Evolutionary conservation across 148 eudicot genomes (phyloP).

Genomic region (Spergularia marina): DNA sequence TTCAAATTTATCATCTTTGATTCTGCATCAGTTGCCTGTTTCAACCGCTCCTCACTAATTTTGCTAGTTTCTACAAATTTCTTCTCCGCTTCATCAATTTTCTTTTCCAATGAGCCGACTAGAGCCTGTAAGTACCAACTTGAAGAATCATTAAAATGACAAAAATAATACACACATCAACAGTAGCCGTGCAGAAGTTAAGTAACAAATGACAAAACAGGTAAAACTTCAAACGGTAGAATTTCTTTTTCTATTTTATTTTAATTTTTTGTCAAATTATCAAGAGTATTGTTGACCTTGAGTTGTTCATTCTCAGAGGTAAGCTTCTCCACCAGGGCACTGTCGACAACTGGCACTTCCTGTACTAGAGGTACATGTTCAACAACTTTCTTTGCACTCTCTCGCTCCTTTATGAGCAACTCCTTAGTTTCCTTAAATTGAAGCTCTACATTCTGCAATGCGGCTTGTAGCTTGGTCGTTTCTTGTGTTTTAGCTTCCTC

Average conservation of each 20-base stretch:
- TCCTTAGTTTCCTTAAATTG: conserved; percentile 73
- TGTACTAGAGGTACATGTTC: conserved; percentile 70
- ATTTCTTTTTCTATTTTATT: too few relatives aligned
- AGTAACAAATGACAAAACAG: background rate
- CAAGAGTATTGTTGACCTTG: conserved; percentile 49
- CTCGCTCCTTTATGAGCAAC: conserved; percentile 66
- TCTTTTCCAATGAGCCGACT: conserved; percentile 76
- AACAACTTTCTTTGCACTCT: conserved; percentile 56
- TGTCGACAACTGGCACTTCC: conserved; percentile 85
- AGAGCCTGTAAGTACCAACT: conserved; percentile 48
- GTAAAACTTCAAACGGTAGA: background rate
- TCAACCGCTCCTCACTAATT: conserved; percentile 86
- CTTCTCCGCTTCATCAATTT: conserved; percentile 87
- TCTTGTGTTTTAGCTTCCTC: conserved; percentile 94
- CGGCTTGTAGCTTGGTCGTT: conserved; percentile 65
- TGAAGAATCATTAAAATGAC: background rate
- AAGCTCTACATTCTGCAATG: conserved; percentile 69
- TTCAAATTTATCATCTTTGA: conserved; percentile 73
- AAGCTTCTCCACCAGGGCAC: conserved; percentile 62
- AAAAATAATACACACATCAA: background rate
- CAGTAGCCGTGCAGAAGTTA: background rate
- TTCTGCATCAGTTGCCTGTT: conserved; percentile 89
- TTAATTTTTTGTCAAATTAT: too few relatives aligned
- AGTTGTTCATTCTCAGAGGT: conserved; percentile 83
- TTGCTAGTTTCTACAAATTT: conserved; percentile 87